These are phyloP conservation scores for Rhodotorula diobovata DNA, from an alignment of 768 basidiomycete species.

Conservation along the genomic window DNA sequence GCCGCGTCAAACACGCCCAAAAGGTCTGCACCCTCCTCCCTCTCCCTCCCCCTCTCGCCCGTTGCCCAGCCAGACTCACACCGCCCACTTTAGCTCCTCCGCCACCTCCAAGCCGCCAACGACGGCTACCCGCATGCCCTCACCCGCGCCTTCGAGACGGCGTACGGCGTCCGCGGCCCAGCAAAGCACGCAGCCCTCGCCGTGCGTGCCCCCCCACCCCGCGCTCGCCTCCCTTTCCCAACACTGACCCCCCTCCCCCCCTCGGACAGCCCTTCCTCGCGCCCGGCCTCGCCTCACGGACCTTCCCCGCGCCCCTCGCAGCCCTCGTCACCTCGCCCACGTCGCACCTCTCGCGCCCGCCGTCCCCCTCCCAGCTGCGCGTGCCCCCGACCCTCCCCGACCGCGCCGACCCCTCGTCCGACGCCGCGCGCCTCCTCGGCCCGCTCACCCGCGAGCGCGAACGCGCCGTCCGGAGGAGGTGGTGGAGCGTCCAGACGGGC, in stretches of 20 bases:
- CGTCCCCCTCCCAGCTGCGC: constrained; percentile 12
- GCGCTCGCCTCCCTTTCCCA: background rate
- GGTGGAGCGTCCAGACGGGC: constrained; percentile 28
- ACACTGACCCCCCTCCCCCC: background rate
- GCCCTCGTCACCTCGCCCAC: constrained; percentile 27
- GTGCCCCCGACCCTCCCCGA: constrained; percentile 29
- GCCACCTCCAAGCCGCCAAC: constrained; percentile 33
- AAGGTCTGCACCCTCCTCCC: constrained; percentile 5
- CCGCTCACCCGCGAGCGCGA: constrained; percentile 20
- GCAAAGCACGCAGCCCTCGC: constrained; percentile 12
- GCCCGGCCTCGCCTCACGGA: background rate
- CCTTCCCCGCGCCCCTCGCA: constrained; percentile 24
- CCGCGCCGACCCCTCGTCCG: constrained; percentile 32
- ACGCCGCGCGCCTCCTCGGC: constrained; percentile 38
- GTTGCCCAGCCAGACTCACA: background rate
- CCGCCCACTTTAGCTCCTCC: constrained; percentile 6
- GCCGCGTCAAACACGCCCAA: constrained; percentile 13
- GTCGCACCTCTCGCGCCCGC: constrained; percentile 23
- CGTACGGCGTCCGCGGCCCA: constrained; percentile 17
- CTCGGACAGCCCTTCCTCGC: constrained; percentile 9
- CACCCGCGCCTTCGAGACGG: constrained; percentile 19
- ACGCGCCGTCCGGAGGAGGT: constrained; percentile 14
- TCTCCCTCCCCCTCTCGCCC: background rate
- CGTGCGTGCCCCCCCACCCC: background rate
- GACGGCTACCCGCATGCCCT: constrained; percentile 34